Base-by-base conservation (phyloP, 208 protist genomes). In the Crithidia fasciculata region DNA sequence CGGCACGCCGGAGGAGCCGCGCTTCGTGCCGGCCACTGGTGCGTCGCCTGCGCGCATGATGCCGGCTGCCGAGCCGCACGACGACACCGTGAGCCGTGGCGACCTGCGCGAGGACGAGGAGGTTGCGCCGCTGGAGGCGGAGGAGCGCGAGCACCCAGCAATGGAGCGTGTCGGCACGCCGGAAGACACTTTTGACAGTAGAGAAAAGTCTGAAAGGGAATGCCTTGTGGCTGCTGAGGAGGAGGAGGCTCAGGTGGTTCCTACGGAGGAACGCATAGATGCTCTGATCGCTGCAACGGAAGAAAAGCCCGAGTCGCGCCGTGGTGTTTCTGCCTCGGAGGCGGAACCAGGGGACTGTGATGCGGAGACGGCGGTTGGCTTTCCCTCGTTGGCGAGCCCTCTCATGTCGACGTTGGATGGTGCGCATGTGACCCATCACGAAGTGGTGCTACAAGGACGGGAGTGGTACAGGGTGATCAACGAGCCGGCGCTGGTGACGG, bases 391-490 rank as follows among this genome's bases (percentile, higher is more conserved):
- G 3, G 5, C 9, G 13, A 8, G 9, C 4, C 61, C 43, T 8
- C 19, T 3, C 4, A 4, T 3, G 2, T 2, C 8, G 15, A 2
- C 0, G 36, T 0, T 15, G 5, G 8, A 16, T 64, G 15, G 39
- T 2, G 52, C 50, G 4, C 52, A 37, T 2, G 64, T 69, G 10
- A 55, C 61, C 0, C 39, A 59, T 7, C 69, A 80, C 37, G 44
- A 36, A 12, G 49, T 80, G 2, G 68, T 18, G 9, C 37, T 80
- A 5, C 40, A 49, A 7, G 75, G 75, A 5, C 37, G 40, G 2
- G 45, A 68, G 4, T 77, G 76, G 76, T 59, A 50, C 1, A 70
- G 19, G 41, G 61, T 80, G 4, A 12, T 66, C 8, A 4, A 4
- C 2, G 3, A 53, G 37, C 50, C 68, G 4, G 41, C 28, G 1